Conservation (phyloP, 805 yeast species). For the Ogataea naganishii region DNA sequence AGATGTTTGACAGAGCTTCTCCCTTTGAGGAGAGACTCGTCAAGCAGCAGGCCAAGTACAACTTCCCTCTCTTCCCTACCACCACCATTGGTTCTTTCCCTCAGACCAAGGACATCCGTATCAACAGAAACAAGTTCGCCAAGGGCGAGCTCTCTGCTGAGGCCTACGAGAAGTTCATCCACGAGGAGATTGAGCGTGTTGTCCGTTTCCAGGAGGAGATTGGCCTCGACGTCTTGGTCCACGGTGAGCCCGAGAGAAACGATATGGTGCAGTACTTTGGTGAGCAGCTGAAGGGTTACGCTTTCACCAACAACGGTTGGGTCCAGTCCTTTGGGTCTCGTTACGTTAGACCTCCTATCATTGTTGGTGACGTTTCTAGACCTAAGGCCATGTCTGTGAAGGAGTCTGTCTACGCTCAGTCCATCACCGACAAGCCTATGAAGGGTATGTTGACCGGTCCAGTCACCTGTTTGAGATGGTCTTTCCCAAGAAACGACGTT, state of each 20-base stretch:
- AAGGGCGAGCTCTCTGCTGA: slow-evolving; percentile 95
- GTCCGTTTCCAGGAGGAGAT: slow-evolving; percentile 99
- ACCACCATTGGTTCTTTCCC: slow-evolving; percentile 99
- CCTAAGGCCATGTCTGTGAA: slow-evolving; percentile 98
- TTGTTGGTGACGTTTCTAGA: slow-evolving; percentile 98
- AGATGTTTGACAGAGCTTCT: slow-evolving; percentile 74
- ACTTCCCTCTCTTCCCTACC: slow-evolving; percentile 98
- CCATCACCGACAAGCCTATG: slow-evolving; percentile 90
- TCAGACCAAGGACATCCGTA: slow-evolving; percentile 98
- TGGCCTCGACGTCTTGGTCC: slow-evolving; percentile 96
- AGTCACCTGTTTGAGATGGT: slow-evolving; percentile 99
- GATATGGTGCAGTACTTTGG: slow-evolving; percentile 99
- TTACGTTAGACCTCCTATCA: slow-evolving; percentile 98
- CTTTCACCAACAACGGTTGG: slow-evolving; percentile 99
- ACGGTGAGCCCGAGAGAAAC: slow-evolving; percentile 99
- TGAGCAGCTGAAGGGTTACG: slow-evolving; percentile 97
- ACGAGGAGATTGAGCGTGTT: slow-evolving; percentile 91
- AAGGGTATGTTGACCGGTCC: slow-evolving; percentile 99
- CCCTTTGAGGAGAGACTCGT: slow-evolving; percentile 82
- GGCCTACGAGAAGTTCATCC: slow-evolving; percentile 93
- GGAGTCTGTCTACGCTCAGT: slow-evolving; percentile 99
- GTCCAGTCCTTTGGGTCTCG: slow-evolving; percentile 99
- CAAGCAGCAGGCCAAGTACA: slow-evolving; percentile 79
- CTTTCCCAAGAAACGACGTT: slow-evolving; percentile 99
- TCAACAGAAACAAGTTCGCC: slow-evolving; percentile 95